Evolutionary conservation across 441 rosid genomes (phyloP).

Genomic region (Pelargonium fulgidum): DNA sequence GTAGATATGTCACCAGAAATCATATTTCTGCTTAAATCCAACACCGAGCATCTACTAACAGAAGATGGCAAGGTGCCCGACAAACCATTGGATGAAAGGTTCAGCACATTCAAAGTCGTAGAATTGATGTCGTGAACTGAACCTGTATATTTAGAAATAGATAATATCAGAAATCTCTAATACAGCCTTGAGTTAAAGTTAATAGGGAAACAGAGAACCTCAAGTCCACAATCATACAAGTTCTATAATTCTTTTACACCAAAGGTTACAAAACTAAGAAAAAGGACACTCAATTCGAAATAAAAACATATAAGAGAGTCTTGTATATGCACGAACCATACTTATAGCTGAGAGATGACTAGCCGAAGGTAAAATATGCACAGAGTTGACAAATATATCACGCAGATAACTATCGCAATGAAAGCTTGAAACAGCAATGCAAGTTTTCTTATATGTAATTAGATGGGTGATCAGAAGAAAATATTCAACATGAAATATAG

Average conservation of each 20-base stretch:
- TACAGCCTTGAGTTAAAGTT: neutral
- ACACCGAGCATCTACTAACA: constrained; percentile 33
- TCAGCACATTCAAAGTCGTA: constrained; percentile 51
- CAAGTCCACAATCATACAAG: constrained; percentile 4
- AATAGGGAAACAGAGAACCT: neutral
- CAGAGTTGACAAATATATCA: neutral
- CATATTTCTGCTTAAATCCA: constrained; percentile 72
- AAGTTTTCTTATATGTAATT: neutral
- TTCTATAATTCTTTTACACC: neutral
- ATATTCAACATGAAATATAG: no score
- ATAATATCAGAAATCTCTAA: constrained; percentile 20
- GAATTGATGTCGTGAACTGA: constrained; percentile 51
- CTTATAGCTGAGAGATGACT: neutral
- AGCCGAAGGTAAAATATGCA: neutral
- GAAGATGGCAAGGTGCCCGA: constrained; percentile 62
- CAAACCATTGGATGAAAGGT: constrained; percentile 68
- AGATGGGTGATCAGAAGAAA: neutral
- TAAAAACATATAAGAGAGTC: neutral
- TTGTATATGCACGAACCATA: no score
- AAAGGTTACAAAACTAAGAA: neutral
- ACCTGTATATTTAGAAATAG: constrained; percentile 42
- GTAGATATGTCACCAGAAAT: constrained; percentile 56
- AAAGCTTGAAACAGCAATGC: neutral
- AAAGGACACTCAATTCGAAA: neutral
- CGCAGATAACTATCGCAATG: neutral